phyloP scores from a whole-genome alignment of 2,329 filamentous ascomycete species.

The Neoscytalidium dimidiatum region DNA sequence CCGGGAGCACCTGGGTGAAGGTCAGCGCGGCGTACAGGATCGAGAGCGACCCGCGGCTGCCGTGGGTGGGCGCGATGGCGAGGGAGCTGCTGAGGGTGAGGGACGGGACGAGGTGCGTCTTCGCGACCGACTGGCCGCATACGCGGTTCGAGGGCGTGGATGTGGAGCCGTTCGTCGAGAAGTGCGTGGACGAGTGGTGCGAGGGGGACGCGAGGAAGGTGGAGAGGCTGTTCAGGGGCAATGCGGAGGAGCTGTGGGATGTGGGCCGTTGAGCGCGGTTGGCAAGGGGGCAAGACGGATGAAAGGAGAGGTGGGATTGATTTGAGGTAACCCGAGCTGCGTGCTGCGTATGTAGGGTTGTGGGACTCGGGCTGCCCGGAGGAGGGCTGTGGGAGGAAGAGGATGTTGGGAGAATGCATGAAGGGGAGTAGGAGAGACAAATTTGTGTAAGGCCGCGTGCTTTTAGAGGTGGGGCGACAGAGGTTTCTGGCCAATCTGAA shows the following conservation, averaged over 20 bases:
- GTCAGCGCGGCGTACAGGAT: conserved; percentile 62
- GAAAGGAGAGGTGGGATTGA: background rate
- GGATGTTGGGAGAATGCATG: no score
- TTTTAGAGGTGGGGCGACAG: background rate
- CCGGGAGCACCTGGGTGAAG: conserved; percentile 58
- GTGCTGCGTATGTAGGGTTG: background rate
- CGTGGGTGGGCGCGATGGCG: conserved; percentile 51
- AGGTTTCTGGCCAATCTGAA: background rate
- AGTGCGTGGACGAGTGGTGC: conserved; percentile 57
- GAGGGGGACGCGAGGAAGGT: conserved; percentile 46
- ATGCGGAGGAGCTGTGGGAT: conserved; percentile 57
- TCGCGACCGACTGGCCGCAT: conserved; percentile 66
- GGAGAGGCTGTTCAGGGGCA: conserved; percentile 56
- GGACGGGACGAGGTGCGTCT: conserved; percentile 56
- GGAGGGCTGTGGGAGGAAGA: background rate
- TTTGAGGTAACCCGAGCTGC: background rate
- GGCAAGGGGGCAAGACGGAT: no score
- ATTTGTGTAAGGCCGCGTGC: background rate
- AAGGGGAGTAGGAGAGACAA: background rate
- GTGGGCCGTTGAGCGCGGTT: background rate
- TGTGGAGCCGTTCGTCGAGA: conserved; percentile 57
- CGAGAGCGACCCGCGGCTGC: conserved; percentile 46
- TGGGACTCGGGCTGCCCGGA: background rate
- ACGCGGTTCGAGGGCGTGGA: conserved; percentile 62
- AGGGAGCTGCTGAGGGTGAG: conserved; percentile 51